These are phyloP conservation scores for Phytophthora quininea DNA, from an alignment of 352 stramenopile species.

Conservation along the genomic window DNA sequence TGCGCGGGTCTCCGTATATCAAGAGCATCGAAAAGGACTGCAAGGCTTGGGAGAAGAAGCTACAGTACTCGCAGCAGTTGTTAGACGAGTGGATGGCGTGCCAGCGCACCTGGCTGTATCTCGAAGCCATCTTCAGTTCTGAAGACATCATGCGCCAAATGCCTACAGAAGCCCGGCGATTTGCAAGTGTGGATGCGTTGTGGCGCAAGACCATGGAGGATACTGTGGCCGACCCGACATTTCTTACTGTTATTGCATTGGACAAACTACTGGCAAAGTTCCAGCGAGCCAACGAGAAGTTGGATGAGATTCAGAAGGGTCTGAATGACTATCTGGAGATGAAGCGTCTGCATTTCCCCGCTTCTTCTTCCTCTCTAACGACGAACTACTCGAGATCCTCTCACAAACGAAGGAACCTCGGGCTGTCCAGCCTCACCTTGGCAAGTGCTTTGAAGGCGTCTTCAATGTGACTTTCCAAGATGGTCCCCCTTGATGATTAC, in stretches of 20 bases:
- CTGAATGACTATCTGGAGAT: constrained; percentile 95
- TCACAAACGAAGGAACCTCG: constrained; percentile 94
- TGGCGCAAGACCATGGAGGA: constrained; percentile 95
- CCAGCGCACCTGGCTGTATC: constrained; percentile 95
- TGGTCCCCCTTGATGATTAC: constrained; percentile 86
- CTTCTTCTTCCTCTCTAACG: constrained; percentile 96
- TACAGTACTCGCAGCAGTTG: constrained; percentile 91
- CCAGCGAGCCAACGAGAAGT: constrained; percentile 92
- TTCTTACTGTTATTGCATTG: constrained; percentile 89
- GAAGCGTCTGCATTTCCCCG: constrained; percentile 93
- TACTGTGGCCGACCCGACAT: constrained; percentile 86
- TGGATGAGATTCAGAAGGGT: constrained; percentile 95
- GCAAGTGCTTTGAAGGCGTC: constrained; percentile 92
- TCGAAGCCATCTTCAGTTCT: constrained; percentile 95
- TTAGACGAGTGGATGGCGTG: constrained; percentile 95
- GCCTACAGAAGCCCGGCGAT: constrained; percentile 90
- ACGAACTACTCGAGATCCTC: constrained; percentile 94
- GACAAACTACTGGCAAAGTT: constrained; percentile 93
- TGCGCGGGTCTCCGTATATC: constrained; percentile 95
- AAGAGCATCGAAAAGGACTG: constrained; percentile 93
- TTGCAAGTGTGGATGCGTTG: constrained; percentile 88
- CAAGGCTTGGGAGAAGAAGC: constrained; percentile 90
- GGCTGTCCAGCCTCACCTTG: constrained; percentile 91
- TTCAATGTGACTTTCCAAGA: constrained; percentile 93
- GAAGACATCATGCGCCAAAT: constrained; percentile 97